These are phyloP conservation scores for Tricholoma sp. DNA, from an alignment of 768 basidiomycete species.

Conservation along the genomic window DNA sequence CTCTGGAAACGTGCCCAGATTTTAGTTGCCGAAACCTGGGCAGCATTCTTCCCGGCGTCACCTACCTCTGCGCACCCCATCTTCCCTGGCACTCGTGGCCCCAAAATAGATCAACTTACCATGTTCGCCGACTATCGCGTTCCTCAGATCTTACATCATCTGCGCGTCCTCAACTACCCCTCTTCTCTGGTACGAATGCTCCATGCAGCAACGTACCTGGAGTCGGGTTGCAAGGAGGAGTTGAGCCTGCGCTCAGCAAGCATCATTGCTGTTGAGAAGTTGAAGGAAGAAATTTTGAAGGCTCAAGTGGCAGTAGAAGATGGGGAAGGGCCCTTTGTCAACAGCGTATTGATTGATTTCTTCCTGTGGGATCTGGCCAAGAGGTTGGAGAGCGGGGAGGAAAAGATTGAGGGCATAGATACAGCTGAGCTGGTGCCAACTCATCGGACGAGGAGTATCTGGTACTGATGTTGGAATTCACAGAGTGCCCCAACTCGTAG, in stretches of 20 bases:
- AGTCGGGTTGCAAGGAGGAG: conserved; percentile 62
- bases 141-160: conserved; percentile 85
- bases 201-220: conserved; percentile 35
- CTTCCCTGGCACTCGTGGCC: conserved; percentile 54
- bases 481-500: neutral
- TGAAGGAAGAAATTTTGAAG: conserved; percentile 53
- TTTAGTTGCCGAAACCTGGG: conserved; percentile 87
- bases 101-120: conserved; percentile 66
- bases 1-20: conserved; percentile 93
- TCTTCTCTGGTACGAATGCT: conserved; percentile 51
- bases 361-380: conserved; percentile 89
- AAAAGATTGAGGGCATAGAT: conserved; percentile 53
- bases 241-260: conserved; percentile 77
- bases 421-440: conserved; percentile 57
- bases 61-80: conserved; percentile 54
- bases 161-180: conserved; percentile 72
- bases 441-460: conserved; percentile 78
- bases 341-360: conserved; percentile 85
- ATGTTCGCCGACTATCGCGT: conserved; percentile 96
- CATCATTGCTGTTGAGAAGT: conserved; percentile 71
- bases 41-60: conserved; percentile 73
- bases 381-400: conserved; percentile 58
- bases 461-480: conserved; percentile 54
- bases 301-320: conserved; percentile 21
- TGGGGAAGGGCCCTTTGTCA: conserved; percentile 33